phyloP scores from a whole-genome alignment of 1,284 basidiomycete genomes.

The Fomitopsis betulina region DNA sequence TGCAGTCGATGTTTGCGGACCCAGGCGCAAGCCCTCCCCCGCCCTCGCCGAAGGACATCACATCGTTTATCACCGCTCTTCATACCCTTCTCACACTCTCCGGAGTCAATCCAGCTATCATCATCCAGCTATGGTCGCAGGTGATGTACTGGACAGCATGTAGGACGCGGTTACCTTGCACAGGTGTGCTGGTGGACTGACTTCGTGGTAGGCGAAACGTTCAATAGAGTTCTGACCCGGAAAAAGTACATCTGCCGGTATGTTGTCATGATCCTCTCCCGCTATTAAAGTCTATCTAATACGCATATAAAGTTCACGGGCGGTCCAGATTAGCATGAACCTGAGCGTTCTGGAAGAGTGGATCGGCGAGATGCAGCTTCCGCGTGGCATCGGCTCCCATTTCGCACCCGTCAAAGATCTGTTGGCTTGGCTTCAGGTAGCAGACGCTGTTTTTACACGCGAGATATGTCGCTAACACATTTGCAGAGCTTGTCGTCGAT shows the following conservation, averaged over 20 bases:
- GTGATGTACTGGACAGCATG: conserved; percentile 90
- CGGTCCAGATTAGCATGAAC: conserved; percentile 90
- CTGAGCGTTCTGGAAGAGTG: conserved; percentile 87
- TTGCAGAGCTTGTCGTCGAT: conserved; percentile 82
- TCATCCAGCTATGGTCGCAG: conserved; percentile 92
- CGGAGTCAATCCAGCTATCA: conserved; percentile 88
- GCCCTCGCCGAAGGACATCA: conserved; percentile 62
- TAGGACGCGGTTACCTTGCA: conserved; percentile 31
- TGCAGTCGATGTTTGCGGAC: conserved; percentile 51
- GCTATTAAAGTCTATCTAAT: not conserved
- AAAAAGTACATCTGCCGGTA: conserved; percentile 93
- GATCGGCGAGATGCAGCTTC: conserved; percentile 80
- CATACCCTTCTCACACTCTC: conserved; percentile 84
- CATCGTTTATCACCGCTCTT: conserved; percentile 83
- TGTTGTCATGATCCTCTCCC: conserved; percentile 12
- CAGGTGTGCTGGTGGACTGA: conserved; percentile 24
- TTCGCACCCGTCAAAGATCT: conserved; percentile 85
- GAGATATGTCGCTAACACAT: conserved; percentile 6
- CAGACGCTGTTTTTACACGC: not conserved
- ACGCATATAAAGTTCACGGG: conserved; percentile 59
- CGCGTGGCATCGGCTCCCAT: conserved; percentile 75
- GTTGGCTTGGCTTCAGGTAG: conserved; percentile 81
- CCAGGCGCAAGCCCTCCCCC: conserved; percentile 26
- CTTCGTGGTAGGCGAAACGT: conserved; percentile 70
- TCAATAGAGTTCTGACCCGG: conserved; percentile 88